Percentiles rank a stretch among this genome's conserved stretches.
phyloP scores from a whole-genome alignment of 2,329 filamentous ascomycete genomes.

The Colletotrichum lindemuthianum region DNA sequence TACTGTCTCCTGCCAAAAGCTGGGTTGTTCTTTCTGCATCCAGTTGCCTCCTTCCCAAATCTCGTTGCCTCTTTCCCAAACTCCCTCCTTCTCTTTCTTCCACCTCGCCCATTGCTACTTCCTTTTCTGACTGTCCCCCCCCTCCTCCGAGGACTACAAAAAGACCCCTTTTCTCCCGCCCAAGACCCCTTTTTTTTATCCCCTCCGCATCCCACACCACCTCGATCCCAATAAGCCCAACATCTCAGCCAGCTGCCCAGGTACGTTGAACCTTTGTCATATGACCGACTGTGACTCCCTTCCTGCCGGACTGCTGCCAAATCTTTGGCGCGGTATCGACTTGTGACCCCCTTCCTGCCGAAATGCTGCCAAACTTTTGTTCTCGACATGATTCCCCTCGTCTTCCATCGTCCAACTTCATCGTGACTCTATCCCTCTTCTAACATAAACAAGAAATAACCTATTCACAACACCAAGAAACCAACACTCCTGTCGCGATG shows the following conservation, averaged over 20 bases:
- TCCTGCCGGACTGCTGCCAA: too few relatives aligned
- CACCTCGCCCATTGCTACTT: conserved; percentile 6
- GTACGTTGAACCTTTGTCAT: too few relatives aligned
- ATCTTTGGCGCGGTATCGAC: too few relatives aligned
- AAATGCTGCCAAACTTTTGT: too few relatives aligned
- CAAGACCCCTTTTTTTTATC: neutral
- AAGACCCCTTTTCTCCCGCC: neutral
- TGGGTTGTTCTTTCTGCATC: neutral
- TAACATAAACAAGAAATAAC: neutral
- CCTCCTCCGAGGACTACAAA: conserved; percentile 9
- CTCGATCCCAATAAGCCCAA: neutral
- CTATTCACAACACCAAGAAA: neutral
- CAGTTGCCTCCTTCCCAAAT: neutral
- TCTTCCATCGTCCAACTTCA: too few relatives aligned
- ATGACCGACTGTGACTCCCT: too few relatives aligned
- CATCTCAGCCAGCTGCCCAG: neutral
- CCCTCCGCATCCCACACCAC: neutral
- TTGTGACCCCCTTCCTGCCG: too few relatives aligned
- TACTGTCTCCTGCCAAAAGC: too few relatives aligned
- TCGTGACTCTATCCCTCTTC: neutral
- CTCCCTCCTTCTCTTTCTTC: neutral
- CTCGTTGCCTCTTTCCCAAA: neutral
- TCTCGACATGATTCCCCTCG: too few relatives aligned
- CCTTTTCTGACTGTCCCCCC: neutral
- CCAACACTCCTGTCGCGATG: neutral